Evolutionary conservation across 2,329 filamentous ascomycete species (phyloP).

Genomic region (Septoria linicola): DNA sequence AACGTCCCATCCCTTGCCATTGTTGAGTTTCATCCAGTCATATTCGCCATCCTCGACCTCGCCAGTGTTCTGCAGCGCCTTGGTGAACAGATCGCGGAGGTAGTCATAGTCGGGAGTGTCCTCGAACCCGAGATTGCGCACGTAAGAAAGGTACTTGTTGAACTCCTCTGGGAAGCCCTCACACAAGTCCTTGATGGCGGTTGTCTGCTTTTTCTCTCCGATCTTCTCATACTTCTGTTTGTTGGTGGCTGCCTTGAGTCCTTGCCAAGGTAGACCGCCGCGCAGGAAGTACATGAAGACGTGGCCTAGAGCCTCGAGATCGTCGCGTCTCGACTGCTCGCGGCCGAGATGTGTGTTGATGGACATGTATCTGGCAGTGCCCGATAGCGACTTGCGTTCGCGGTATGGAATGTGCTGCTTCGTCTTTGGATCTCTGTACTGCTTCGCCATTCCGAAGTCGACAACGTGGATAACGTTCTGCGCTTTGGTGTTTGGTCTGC

Average conservation of each 20-base stretch:
- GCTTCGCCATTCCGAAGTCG: constrained; percentile 99
- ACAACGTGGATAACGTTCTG: constrained; percentile 98
- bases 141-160: constrained; percentile 95
- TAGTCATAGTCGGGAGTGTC: constrained; percentile 99
- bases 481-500: constrained; percentile 85
- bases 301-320: constrained; percentile 79
- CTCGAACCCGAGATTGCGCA: constrained; percentile 96
- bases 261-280: constrained; percentile 67
- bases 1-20: constrained; percentile 87
- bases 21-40: constrained; percentile 99
- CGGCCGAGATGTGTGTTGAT: constrained; percentile 98
- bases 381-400: constrained; percentile 93
- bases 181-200: constrained; percentile 92
- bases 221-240: constrained; percentile 97
- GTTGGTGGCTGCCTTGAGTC: constrained; percentile 43
- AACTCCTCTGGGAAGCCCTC: constrained; percentile 97
- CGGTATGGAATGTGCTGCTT: constrained; percentile 98
- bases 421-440: constrained; percentile 97
- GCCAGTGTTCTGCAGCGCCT: constrained; percentile 89
- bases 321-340: constrained; percentile 93
- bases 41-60: constrained; percentile 98
- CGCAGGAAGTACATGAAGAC: constrained; percentile 70
- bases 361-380: constrained; percentile 97
- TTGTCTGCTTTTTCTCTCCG: constrained; percentile 99
- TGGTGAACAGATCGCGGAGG: constrained; percentile 91